Evolutionary conservation across 805 yeast genomes (phyloP).

Genomic region (Tetrapisispora pingtungensis): DNA sequence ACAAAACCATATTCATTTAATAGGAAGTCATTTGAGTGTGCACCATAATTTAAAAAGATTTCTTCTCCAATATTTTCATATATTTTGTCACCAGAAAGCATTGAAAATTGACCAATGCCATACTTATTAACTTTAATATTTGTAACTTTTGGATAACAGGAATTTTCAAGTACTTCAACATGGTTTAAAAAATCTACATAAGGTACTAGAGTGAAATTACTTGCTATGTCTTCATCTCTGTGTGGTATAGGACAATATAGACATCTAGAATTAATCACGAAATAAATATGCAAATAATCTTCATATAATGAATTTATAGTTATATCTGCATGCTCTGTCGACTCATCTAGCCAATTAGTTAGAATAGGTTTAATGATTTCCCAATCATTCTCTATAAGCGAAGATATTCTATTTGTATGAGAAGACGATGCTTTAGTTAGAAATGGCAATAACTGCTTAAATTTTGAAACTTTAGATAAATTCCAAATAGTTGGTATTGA

Average conservation of each 20-base stretch:
- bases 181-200: constrained; percentile 85
- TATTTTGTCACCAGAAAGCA: constrained; percentile 15
- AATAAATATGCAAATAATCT: constrained; percentile 61
- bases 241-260: constrained; percentile 62
- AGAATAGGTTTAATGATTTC: constrained; percentile 26
- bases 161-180: constrained; percentile 34
- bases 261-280: constrained; percentile 86
- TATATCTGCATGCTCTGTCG: not conserved
- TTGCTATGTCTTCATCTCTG: constrained; percentile 33
- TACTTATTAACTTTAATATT: constrained; percentile 14
- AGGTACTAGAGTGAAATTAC: constrained; percentile 86
- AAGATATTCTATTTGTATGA: constrained; percentile 35
- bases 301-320: constrained; percentile 8
- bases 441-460: constrained; percentile 23
- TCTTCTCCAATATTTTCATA: constrained; percentile 37
- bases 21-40: constrained; percentile 76
- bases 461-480: constrained; percentile 17
- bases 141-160: constrained; percentile 42
- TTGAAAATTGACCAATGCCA: constrained; percentile 22
- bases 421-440: constrained; percentile 37
- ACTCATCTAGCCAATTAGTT: constrained; percentile 9
- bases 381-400: constrained; percentile 39
- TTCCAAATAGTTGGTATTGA: constrained; percentile 60
- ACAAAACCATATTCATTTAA: constrained; percentile 83
- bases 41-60: constrained; percentile 69